Evolutionary conservation across 345 rosid genomes (phyloP).

Genomic region (Salix koriyanagi): DNA sequence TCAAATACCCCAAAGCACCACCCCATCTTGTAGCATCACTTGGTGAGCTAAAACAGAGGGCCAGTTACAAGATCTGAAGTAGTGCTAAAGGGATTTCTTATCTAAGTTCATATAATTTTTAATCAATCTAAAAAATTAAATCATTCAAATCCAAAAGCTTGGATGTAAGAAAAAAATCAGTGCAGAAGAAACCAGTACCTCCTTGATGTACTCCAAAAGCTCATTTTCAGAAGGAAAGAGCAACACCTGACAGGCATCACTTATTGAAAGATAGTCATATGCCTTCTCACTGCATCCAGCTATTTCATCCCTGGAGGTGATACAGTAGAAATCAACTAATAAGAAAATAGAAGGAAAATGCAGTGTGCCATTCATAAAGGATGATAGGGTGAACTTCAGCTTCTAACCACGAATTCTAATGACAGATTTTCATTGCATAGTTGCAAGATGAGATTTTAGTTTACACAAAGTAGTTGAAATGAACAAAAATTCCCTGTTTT

Average conservation of each 20-base stretch:
- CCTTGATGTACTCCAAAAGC: slow-evolving; percentile 60
- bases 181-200: slow-evolving; percentile 38
- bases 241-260: slow-evolving; percentile 66
- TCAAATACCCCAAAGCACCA: neutral
- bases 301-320: slow-evolving; percentile 71
- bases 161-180: neutral
- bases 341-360: neutral
- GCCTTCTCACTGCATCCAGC: slow-evolving; percentile 99
- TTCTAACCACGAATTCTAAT: neutral
- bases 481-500: neutral
- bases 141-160: neutral
- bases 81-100: neutral
- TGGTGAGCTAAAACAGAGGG: neutral
- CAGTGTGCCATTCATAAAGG: neutral
- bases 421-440: neutral
- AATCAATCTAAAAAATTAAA: neutral
- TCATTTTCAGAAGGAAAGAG: slow-evolving; percentile 79
- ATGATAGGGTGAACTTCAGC: neutral
- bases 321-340: neutral
- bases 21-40: neutral
- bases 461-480: neutral
- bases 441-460: neutral
- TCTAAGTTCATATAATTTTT: neutral
- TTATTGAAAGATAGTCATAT: slow-evolving; percentile 71
- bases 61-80: neutral